A percentile compares a stretch with the other conserved stretches of the same genome.
Conservation (phyloP, 805 yeast species). For the Teunomyces tritomae region DNA sequence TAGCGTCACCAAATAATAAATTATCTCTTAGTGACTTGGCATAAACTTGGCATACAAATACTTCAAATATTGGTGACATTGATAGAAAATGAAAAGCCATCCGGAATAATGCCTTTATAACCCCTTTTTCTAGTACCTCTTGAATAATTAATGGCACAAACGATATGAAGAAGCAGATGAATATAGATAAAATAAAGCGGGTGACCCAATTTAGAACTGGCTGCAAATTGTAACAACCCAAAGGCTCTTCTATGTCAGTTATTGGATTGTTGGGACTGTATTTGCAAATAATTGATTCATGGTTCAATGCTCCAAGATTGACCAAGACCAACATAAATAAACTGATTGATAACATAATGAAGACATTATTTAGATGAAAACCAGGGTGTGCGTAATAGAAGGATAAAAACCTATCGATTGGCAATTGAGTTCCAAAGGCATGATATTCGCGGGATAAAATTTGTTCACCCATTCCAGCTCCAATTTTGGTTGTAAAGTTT, state of each 20-base stretch:
- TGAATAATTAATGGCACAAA: constrained; percentile 86
- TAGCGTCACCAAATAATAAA: constrained; percentile 87
- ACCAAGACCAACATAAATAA: constrained; percentile 77
- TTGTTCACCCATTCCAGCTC: constrained; percentile 99
- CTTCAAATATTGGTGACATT: constrained; percentile 88
- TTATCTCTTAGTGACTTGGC: constrained; percentile 74
- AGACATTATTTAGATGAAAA: constrained; percentile 86
- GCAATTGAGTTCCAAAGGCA: constrained; percentile 84
- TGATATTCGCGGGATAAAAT: constrained; percentile 87
- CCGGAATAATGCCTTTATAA: constrained; percentile 68
- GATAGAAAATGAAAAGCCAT: constrained; percentile 75
- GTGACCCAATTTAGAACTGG: constrained; percentile 92
- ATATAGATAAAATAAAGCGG: constrained; percentile 82
- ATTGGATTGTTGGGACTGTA: constrained; percentile 66
- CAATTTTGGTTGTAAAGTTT: constrained; percentile 92
- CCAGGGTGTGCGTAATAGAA: constrained; percentile 98
- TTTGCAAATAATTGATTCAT: constrained; percentile 68
- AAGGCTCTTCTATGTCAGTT: constrained; percentile 70
- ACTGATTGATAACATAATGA: constrained; percentile 84
- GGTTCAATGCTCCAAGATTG: constrained; percentile 73
- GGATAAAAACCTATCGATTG: constrained; percentile 84
- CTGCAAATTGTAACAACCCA: constrained; percentile 80
- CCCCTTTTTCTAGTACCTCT: constrained; percentile 83
- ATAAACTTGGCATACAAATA: constrained; percentile 91
- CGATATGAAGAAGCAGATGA: constrained; percentile 89